phyloP scores from a whole-genome alignment of 2,329 filamentous ascomycete species.

The Penicillium janthinellum region DNA sequence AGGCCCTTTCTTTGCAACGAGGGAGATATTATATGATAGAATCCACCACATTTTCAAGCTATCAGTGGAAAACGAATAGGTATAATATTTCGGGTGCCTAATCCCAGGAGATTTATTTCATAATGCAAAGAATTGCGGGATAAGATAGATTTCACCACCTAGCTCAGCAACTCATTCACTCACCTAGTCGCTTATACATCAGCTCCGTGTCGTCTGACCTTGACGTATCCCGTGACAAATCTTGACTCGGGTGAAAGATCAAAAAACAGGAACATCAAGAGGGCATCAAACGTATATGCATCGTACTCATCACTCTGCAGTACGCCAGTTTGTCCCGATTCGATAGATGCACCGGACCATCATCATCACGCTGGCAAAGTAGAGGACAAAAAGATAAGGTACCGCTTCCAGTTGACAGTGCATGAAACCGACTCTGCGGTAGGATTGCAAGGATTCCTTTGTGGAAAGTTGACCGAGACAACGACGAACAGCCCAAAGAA shows the following conservation, averaged over 20 bases:
- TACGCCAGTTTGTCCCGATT: conserved; percentile 28
- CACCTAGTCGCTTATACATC: not conserved
- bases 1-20: too few relatives aligned
- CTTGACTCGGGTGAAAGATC: conserved; percentile 1
- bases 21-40: too few relatives aligned
- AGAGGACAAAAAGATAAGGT: conserved; percentile 17
- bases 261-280: conserved; percentile 3
- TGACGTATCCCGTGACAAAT: not conserved
- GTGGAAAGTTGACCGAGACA: conserved; percentile 54
- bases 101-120: too few relatives aligned
- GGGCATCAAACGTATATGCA: conserved; percentile 23
- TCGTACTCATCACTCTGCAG: conserved; percentile 33
- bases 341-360: conserved; percentile 35
- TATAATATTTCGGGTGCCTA: too few relatives aligned
- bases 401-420: not conserved
- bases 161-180: not conserved
- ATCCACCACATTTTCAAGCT: too few relatives aligned
- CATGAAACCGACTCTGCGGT: not conserved
- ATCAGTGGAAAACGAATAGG: too few relatives aligned
- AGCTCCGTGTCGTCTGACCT: not conserved
- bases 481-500: conserved; percentile 60
- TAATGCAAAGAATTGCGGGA: too few relatives aligned
- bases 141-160: not conserved
- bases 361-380: conserved; percentile 30
- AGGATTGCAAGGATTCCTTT: conserved; percentile 35